Evolutionary conservation across 2,329 filamentous ascomycete genomes (phyloP).

Genomic region (Trichophyton verrucosum): DNA sequence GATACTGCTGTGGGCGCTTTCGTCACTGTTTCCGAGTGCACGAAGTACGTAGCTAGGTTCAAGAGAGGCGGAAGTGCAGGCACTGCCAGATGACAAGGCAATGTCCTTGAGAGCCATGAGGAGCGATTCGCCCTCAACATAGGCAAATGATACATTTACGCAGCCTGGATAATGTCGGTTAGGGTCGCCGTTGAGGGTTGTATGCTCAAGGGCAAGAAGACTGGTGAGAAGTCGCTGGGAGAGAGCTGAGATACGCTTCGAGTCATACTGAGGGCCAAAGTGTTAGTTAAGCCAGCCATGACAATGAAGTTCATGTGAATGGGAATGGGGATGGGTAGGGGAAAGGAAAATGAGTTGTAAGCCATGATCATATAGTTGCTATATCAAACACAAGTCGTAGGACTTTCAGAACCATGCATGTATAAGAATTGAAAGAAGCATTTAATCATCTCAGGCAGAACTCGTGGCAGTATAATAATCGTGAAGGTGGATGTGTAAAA

Average conservation of each 20-base stretch:
- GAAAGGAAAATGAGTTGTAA: slow-evolving; percentile 18
- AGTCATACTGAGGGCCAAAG: slow-evolving; percentile 59
- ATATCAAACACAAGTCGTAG: slow-evolving; percentile 44
- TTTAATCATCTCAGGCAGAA: slow-evolving; percentile 54
- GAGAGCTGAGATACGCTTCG: slow-evolving; percentile 66
- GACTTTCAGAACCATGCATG: slow-evolving; percentile 77
- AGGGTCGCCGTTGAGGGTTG: slow-evolving; percentile 74
- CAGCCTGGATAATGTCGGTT: slow-evolving; percentile 85
- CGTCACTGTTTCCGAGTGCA: slow-evolving; percentile 88
- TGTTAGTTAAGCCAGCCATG: background rate
- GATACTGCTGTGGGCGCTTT: slow-evolving; percentile 95
- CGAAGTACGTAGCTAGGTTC: slow-evolving; percentile 94
- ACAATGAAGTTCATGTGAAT: background rate
- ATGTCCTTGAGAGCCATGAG: slow-evolving; percentile 98
- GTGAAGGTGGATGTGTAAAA: background rate
- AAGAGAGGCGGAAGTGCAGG: slow-evolving; percentile 90
- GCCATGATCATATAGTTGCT: slow-evolving; percentile 53
- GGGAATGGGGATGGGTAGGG: background rate
- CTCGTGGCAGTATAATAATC: slow-evolving; percentile 9
- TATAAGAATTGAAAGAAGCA: slow-evolving; percentile 55
- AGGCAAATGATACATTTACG: slow-evolving; percentile 96
- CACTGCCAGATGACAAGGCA: slow-evolving; percentile 87
- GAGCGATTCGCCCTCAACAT: slow-evolving; percentile 94
- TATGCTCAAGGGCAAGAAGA: slow-evolving; percentile 82
- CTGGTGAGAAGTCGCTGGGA: slow-evolving; percentile 75